A percentile compares a stretch with the other conserved stretches of the same genome.
phyloP scores from a whole-genome alignment of 2,329 filamentous ascomycete species.

The Clonostachys byssicola region DNA sequence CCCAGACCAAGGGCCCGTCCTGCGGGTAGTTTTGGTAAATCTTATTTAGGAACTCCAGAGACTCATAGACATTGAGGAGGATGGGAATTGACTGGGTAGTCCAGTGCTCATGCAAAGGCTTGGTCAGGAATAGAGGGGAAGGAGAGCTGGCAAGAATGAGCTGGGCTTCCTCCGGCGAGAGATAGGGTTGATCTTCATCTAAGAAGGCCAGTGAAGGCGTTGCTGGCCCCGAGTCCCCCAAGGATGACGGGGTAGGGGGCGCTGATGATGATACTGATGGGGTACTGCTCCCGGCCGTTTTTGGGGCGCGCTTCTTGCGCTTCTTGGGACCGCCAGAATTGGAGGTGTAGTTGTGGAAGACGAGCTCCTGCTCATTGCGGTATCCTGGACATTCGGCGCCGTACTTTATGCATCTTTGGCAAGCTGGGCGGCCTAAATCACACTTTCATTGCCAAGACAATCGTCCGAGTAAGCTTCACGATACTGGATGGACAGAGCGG shows the following conservation, averaged over 20 bases:
- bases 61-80: conserved; percentile 28
- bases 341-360: conserved; percentile 28
- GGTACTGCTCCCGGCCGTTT: conserved; percentile 2
- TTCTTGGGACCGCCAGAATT: conserved; percentile 13
- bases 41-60: conserved; percentile 23
- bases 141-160: background rate
- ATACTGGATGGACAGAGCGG: background rate
- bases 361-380: conserved; percentile 29
- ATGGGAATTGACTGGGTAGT: conserved; percentile 30
- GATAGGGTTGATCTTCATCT: background rate
- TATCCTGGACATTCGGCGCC: conserved; percentile 32
- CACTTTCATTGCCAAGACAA: conserved; percentile 18
- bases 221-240: background rate
- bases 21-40: conserved; percentile 14
- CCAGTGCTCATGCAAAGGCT: conserved; percentile 27
- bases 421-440: conserved; percentile 30
- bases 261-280: background rate
- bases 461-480: too few relatives aligned
- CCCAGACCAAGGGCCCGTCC: conserved; percentile 29
- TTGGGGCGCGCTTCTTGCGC: conserved; percentile 18
- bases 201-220: background rate
- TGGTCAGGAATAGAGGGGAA: conserved; percentile 2
- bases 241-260: background rate
- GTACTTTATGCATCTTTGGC: conserved; percentile 33
- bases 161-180: background rate